Conservation (phyloP, 1,139 yeast species). For the Schizosaccharomyces versatilis region DNA sequence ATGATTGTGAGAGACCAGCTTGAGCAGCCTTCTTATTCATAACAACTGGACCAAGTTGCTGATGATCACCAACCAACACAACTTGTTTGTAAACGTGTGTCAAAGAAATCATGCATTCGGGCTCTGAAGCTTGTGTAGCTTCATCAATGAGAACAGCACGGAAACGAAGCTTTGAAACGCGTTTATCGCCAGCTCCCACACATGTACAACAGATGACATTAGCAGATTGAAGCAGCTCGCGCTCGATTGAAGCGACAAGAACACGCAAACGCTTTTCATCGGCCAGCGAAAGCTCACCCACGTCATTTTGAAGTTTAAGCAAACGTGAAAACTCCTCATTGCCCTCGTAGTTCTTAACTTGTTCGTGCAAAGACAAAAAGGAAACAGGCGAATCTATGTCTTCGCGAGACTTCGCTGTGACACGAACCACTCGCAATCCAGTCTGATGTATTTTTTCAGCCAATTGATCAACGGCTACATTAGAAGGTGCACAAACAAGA, state of each 20-base stretch:
- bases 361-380: constrained; percentile 32
- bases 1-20: constrained; percentile 67
- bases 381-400: constrained; percentile 47
- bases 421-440: constrained; percentile 55
- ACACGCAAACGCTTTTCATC: constrained; percentile 30
- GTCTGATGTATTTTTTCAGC: constrained; percentile 45
- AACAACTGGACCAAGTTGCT: constrained; percentile 82
- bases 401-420: constrained; percentile 59
- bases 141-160: constrained; percentile 74
- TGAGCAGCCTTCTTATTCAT: constrained; percentile 58
- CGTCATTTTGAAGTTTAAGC: constrained; percentile 33
- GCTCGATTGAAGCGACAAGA: constrained; percentile 29
- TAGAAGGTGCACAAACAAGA: constrained; percentile 85
- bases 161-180: constrained; percentile 35
- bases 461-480: constrained; percentile 83
- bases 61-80: constrained; percentile 81
- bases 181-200: constrained; percentile 68
- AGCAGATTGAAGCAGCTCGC: constrained; percentile 30
- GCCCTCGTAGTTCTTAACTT: constrained; percentile 25
- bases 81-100: constrained; percentile 80
- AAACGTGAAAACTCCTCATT: constrained; percentile 39
- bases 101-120: constrained; percentile 72
- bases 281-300: constrained; percentile 43
- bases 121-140: constrained; percentile 84
- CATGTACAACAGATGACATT: constrained; percentile 82